A percentile compares a stretch with the other conserved stretches of the same genome.
These are phyloP conservation scores for Fusarium multiceps DNA, from an alignment of 2,329 filamentous ascomycete species.

Conservation along the genomic window DNA sequence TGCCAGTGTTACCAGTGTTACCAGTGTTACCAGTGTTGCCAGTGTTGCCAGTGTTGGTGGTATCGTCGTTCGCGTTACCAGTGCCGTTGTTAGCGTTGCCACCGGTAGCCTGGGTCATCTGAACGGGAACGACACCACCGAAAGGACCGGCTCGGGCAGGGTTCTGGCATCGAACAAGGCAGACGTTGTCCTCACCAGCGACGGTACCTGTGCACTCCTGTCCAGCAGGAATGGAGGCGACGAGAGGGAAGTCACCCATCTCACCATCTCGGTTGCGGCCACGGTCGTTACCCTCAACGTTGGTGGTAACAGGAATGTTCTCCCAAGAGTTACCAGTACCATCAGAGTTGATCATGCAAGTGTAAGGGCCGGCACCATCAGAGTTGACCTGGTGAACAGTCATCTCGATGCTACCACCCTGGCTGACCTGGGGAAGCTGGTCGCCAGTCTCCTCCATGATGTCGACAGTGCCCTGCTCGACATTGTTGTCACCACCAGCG, in stretches of 20 bases:
- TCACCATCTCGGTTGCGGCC: conserved; percentile 15
- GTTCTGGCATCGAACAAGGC: conserved; percentile 22
- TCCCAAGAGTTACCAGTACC: conserved; percentile 54
- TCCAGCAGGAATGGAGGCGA: conserved; percentile 8
- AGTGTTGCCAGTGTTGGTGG: background rate
- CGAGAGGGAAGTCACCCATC: conserved; percentile 2
- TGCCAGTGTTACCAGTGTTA: background rate
- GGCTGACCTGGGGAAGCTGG: conserved; percentile 67
- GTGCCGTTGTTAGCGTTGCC: background rate
- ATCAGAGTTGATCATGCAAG: conserved; percentile 72
- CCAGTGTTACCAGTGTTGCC: background rate
- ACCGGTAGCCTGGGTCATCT: background rate
- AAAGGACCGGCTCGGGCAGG: conserved; percentile 6
- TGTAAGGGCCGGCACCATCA: conserved; percentile 62
- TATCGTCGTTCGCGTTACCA: background rate
- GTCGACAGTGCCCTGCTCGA: conserved; percentile 39
- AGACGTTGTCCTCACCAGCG: conserved; percentile 12
- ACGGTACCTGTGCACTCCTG: conserved; percentile 15
- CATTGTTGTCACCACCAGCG: conserved; percentile 1
- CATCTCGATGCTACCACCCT: conserved; percentile 69
- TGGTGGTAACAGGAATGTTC: background rate
- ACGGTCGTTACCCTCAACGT: conserved; percentile 7
- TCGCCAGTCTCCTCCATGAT: conserved; percentile 69
- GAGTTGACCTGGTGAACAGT: conserved; percentile 57
- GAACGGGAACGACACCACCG: conserved; percentile 5